These are phyloP conservation scores for Eugenia klotzschiana DNA, from an alignment of 441 rosid genomes.

Conservation along the genomic window DNA sequence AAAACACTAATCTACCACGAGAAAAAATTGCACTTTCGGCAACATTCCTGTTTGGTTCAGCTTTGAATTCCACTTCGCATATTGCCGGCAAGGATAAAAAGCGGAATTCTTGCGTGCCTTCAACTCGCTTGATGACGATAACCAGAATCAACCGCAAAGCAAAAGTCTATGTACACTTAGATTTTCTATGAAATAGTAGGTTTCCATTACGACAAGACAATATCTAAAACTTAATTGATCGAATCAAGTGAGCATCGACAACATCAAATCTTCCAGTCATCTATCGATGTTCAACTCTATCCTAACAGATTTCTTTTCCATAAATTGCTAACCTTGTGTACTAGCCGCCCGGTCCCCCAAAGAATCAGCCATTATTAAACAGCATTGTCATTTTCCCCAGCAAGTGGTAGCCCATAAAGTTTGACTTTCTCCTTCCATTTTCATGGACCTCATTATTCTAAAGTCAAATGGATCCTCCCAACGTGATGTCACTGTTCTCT, in stretches of 20 bases:
- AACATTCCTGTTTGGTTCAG: not conserved
- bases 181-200: not conserved
- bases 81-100: not conserved
- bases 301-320: not conserved
- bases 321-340: not conserved
- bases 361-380: not conserved
- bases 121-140: not conserved
- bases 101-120: not conserved
- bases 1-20: not conserved
- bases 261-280: accelerated
- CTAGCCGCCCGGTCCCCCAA: not conserved
- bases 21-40: not conserved
- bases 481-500: not conserved
- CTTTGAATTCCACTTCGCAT: not conserved
- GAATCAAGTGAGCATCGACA: not conserved
- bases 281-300: not conserved
- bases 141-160: not conserved
- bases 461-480: not conserved
- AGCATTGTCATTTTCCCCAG: not conserved
- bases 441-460: not conserved
- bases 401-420: not conserved
- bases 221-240: not conserved
- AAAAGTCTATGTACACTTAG: not conserved
- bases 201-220: not conserved
- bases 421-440: not conserved